A percentile compares a stretch with the other conserved stretches of the same genome.
These are phyloP conservation scores for Rossbeevera mucosa DNA, from an alignment of 768 basidiomycete species.

Conservation along the genomic window DNA sequence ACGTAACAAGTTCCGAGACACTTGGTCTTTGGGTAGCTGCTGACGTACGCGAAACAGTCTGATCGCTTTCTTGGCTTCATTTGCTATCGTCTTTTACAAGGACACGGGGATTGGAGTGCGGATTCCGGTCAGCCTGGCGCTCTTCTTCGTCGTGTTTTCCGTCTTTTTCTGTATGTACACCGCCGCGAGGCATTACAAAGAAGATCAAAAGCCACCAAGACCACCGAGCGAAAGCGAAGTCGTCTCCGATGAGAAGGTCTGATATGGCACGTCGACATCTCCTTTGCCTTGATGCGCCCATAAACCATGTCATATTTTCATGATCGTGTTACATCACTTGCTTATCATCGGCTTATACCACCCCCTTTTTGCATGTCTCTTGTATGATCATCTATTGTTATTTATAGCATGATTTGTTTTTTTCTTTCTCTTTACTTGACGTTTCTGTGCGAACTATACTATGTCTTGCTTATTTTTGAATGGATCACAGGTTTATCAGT, in stretches of 20 bases:
- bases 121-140: constrained; percentile 22
- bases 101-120: constrained; percentile 23
- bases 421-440: background rate
- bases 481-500: background rate
- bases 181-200: constrained; percentile 18
- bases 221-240: background rate
- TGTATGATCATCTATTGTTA: background rate
- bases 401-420: background rate
- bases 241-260: constrained; percentile 2
- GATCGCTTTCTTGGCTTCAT: constrained; percentile 31
- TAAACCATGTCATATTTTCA: background rate
- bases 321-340: background rate
- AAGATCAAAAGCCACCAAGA: constrained; percentile 5
- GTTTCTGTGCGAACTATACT: background rate
- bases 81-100: constrained; percentile 30
- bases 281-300: background rate
- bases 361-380: background rate
- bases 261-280: background rate
- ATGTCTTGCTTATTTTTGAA: constrained; percentile 5
- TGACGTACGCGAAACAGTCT: constrained; percentile 22
- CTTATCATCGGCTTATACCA: background rate
- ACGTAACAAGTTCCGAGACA: background rate
- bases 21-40: background rate
- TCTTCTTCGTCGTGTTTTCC: constrained; percentile 18
- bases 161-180: constrained; percentile 31